A percentile compares a stretch with the other conserved stretches of the same genome.
phyloP scores from a whole-genome alignment of 371 early-diverging fungal species.

The Fennellomyces sp. region DNA sequence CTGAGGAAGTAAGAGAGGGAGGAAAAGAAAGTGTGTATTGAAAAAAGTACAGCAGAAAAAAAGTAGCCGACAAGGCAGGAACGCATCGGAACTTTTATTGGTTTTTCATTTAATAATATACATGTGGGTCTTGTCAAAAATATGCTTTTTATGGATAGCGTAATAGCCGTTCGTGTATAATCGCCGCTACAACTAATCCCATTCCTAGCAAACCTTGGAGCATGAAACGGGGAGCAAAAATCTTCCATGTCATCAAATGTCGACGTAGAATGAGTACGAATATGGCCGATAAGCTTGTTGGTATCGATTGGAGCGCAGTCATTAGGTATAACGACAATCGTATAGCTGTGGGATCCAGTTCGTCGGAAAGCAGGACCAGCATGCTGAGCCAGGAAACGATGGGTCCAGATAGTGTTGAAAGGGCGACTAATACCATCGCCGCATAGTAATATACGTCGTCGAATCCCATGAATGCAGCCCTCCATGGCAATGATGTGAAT shows the following conservation, averaged over 20 bases:
- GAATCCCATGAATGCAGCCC: conserved; percentile 86
- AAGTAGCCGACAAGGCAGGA: neutral
- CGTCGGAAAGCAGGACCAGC: conserved; percentile 25
- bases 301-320: conserved; percentile 49
- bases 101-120: neutral
- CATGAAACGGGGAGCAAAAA: conserved; percentile 92
- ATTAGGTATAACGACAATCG: conserved; percentile 30
- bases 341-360: neutral
- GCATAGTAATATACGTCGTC: conserved; percentile 68
- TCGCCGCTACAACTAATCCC: conserved; percentile 18
- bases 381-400: conserved; percentile 55
- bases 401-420: conserved; percentile 80
- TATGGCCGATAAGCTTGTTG: conserved; percentile 56
- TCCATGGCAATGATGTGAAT: conserved; percentile 89
- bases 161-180: neutral
- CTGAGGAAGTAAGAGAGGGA: neutral
- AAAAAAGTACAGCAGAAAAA: neutral
- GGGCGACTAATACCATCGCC: conserved; percentile 72
- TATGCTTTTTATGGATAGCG: neutral
- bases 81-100: conserved; percentile 8
- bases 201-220: conserved; percentile 50
- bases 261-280: conserved; percentile 68
- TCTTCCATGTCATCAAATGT: conserved; percentile 96
- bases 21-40: neutral
- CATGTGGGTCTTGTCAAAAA: conserved; percentile 4